Conservation (phyloP, 1,284 basidiomycete genomes). For the Irpex sp. region DNA sequence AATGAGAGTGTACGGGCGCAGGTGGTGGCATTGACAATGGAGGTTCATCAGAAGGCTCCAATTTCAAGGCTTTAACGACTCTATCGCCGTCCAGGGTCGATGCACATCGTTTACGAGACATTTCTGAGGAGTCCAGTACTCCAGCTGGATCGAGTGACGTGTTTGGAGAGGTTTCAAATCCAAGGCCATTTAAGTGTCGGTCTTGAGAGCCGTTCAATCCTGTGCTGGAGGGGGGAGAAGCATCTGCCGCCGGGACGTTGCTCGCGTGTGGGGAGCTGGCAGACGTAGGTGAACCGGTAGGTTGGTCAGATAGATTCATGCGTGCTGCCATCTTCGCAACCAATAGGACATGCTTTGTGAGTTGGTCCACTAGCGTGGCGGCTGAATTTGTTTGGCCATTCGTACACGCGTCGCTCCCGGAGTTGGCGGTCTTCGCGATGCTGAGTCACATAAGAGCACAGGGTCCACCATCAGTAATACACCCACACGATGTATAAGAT, state of each 20-base stretch:
- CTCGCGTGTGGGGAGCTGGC: conserved; percentile 15
- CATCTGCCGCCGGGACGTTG: conserved; percentile 14
- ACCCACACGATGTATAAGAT: conserved; percentile 12
- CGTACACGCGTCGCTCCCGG: conserved; percentile 44
- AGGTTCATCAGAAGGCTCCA: conserved; percentile 61
- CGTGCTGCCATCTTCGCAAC: conserved; percentile 47
- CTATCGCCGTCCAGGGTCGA: conserved; percentile 61
- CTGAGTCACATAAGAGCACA: conserved; percentile 24
- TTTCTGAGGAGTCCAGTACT: conserved; percentile 26
- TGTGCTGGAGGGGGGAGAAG: conserved; percentile 12
- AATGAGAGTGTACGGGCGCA: conserved; percentile 11
- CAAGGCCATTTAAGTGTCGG: conserved; percentile 20
- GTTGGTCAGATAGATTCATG: conserved; percentile 38
- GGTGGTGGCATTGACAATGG: conserved; percentile 23
- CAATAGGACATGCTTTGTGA: conserved; percentile 43
- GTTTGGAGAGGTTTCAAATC: conserved; percentile 16
- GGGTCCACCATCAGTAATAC: conserved; percentile 13
- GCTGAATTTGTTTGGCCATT: conserved; percentile 44
- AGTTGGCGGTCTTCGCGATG: conserved; percentile 45
- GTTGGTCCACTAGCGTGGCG: conserved; percentile 41
- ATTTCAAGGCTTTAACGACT: conserved; percentile 60
- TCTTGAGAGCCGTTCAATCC: conserved; percentile 17
- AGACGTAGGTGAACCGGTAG: conserved; percentile 16
- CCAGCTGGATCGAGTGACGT: conserved; percentile 21
- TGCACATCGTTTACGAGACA: conserved; percentile 61